Evolutionary conservation across 2,329 filamentous ascomycete genomes (phyloP), one percentile per base, ranked within the genome.

Genomic region (Cladobotryum mycophilum): DNA sequence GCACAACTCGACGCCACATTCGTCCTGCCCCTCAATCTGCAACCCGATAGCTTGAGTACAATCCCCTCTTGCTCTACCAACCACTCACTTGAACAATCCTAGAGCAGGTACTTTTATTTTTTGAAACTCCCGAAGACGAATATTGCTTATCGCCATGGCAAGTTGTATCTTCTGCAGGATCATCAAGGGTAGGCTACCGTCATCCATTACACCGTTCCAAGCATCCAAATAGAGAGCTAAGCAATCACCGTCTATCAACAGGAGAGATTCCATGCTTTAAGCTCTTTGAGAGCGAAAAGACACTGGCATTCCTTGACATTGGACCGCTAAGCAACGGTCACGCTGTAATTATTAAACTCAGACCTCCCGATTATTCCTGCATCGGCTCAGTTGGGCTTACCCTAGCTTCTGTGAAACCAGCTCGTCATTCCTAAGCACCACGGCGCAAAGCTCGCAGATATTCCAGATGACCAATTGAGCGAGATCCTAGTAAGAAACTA

Each of bases 141-240:
- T 4, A 11, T 30, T 30, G 2, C 3, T 30, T 30, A 48, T 42
- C 41, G 51, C 45, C 44, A 64, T 61, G 59, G 55, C 58, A 30
- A 52, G 85, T 56, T 99, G 93, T 69, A 89, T 97, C 66, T 99
- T 99, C 76, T 99, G 93, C 80, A 95, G 89, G 71, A 97, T 99
- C 67, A 86, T 99, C 76, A 95, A 95, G 80, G 92, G 92, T 77
- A 64, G 54, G 64, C 58, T 12, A 14, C 12, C 22, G 38, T 34
- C 6, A 43, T 40, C 36, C 43, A 37, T 49, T 30, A n/a, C 22
- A 11, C 33, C 15, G 36, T n/a, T 40, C 42, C 14, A 33, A 8
- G 5, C 18, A 12, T 36, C 40, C 13, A 22, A 47, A 45, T 15
- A 35, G 37, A 15, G 41, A 30, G 46, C 41, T 43, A 43, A 22